A percentile compares a stretch with the other conserved stretches of the same genome.
These are phyloP conservation scores for Aureobasidium sp. DNA, from an alignment of 2,329 filamentous ascomycete genomes.

Conservation along the genomic window DNA sequence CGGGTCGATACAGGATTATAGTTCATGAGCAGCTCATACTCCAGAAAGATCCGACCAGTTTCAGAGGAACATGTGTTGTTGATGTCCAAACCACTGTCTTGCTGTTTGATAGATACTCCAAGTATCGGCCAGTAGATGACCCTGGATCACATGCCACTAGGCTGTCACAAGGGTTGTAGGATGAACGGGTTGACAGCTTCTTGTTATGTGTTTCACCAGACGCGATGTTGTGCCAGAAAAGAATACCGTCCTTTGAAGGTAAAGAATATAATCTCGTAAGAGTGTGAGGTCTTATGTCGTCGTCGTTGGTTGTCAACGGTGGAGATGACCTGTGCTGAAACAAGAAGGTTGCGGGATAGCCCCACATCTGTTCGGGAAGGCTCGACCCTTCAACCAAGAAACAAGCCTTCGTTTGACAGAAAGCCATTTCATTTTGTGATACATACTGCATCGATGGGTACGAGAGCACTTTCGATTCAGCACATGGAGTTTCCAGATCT, in stretches of 20 bases:
- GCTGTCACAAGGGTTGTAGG: background rate
- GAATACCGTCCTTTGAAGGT: background rate
- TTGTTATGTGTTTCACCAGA: background rate
- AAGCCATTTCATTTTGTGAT: background rate
- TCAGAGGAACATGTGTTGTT: background rate
- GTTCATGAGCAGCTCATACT: background rate
- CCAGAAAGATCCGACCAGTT: background rate
- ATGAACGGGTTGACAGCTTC: background rate
- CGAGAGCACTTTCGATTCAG: background rate
- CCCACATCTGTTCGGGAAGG: conserved; percentile 2
- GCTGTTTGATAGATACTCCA: background rate
- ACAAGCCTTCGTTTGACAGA: conserved; percentile 6
- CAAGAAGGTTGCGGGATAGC: conserved; percentile 10
- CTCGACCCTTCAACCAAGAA: conserved; percentile 6
- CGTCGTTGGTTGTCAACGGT: background rate
- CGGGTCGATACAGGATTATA: background rate
- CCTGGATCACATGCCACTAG: conserved; percentile 1
- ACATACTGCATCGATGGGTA: too few relatives aligned
- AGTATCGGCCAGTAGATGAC: background rate
- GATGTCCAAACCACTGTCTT: background rate
- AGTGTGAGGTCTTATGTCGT: background rate
- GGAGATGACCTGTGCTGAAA: background rate
- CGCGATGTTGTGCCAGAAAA: background rate
- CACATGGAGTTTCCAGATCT: background rate
- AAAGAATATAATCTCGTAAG: background rate